phyloP scores from a whole-genome alignment of 2,329 filamentous ascomycete genomes.

The Eutypa lata region DNA sequence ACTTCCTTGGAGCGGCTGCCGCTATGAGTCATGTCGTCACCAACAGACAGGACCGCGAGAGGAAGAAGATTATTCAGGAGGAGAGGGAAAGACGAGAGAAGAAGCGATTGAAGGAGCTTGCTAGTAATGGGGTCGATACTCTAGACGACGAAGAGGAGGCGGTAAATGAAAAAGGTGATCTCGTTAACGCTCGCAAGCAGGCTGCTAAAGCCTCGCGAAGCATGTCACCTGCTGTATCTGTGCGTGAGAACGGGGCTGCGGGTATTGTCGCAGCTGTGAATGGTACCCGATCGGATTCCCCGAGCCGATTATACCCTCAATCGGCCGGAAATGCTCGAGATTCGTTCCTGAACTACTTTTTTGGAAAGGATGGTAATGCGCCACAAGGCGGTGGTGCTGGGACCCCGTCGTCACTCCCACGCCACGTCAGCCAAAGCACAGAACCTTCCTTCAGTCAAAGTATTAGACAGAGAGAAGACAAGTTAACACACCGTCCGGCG shows the following conservation, averaged over 20 bases:
- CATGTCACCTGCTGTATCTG: conserved; percentile 74
- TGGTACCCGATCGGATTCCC: conserved; percentile 59
- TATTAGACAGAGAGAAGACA: conserved; percentile 68
- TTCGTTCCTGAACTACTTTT: conserved; percentile 98
- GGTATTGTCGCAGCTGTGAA: conserved; percentile 66
- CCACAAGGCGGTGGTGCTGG: conserved; percentile 41
- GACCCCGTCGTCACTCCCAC: conserved; percentile 38
- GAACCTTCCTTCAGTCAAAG: conserved; percentile 84
- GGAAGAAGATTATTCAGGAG: conserved; percentile 73
- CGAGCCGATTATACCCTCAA: conserved; percentile 59
- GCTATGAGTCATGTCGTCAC: conserved; percentile 97
- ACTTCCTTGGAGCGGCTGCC: conserved; percentile 93
- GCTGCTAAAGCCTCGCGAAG: conserved; percentile 64
- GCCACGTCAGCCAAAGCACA: conserved; percentile 74
- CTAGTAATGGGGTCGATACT: conserved; percentile 70
- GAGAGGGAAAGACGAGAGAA: conserved; percentile 84
- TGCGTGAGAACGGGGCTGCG: conserved; percentile 68
- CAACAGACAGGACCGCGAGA: conserved; percentile 91
- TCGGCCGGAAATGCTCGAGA: conserved; percentile 67
- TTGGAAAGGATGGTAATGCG: conserved; percentile 82
- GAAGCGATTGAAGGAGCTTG: conserved; percentile 78
- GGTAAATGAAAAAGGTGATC: conserved; percentile 51
- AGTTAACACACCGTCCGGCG: conserved; percentile 50
- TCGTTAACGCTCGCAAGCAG: conserved; percentile 59
- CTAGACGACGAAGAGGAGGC: conserved; percentile 65